Evolutionary conservation across 2,329 filamentous ascomycete species (phyloP), one percentile per base, ranked within the genome.

Genomic region (Chaetothyriales sp.): DNA sequence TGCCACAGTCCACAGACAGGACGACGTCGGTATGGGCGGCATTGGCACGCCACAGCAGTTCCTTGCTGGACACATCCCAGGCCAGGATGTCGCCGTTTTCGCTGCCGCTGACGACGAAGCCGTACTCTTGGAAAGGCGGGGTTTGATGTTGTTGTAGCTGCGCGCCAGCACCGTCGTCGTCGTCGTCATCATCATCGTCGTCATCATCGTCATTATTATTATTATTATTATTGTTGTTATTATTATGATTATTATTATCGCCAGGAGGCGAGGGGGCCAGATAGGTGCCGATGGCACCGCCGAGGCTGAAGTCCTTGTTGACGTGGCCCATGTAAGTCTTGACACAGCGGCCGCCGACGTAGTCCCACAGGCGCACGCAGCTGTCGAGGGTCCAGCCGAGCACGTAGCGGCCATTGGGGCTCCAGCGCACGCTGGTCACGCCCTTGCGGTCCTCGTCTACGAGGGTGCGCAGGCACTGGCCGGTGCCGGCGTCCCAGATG

Each of bases 301-400:
- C 79, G n/a, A 96, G 75, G 57, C 86, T 90, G 67, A 84, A 96
- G 54, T 82, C 82, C 50, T 79, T 75, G 65, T 98, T 98, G 50
- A 73, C 70, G 62, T 96, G 92, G 0, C 92, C 92, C 65, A 95
- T 88, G 67, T 96, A 98, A 12, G 92, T 98, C 74, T 98, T 98
- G 62, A 95, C 83, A 59, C 92, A 92, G 25, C 81, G 80, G 6
- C 90, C 90, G 39, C 87, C 80, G 7, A 94, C 84, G 64, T 96
- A 98, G 66, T 95, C 86, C 92, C 92, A 98, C 19, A 98, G 72
- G 1, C 92, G 81, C 46, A 98, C 78, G 63, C 85, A 90, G 54
- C 82, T 85, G 70, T 98, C 92, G 57, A 95, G 76, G 56, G 86
- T 95, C 67, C 85, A 95, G 10, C 92, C 90, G 2, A 96, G 77